Conservation (phyloP, 2,329 filamentous ascomycete species). For the Phaeosphaeriaceae sp. region DNA sequence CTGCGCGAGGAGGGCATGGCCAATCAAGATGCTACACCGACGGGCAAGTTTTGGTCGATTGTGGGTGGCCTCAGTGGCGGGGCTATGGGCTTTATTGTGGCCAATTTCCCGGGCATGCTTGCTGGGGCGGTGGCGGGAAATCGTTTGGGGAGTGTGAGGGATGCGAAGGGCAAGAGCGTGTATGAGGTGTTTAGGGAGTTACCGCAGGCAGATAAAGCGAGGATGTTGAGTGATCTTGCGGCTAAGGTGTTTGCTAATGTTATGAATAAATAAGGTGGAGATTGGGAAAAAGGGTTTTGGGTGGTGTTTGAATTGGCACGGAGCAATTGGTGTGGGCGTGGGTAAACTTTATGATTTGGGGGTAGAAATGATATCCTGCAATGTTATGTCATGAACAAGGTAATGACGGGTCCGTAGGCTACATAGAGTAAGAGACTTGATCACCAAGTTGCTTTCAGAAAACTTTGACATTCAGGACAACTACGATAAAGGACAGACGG, state of each 20-base stretch:
- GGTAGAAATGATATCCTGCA: no score
- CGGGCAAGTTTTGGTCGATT: conserved; percentile 82
- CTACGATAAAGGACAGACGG: no score
- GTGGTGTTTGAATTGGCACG: no score
- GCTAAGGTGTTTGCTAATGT: conserved; percentile 85
- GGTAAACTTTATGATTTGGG: no score
- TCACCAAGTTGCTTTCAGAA: no score
- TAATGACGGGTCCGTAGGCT: no score
- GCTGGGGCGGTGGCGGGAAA: conserved; percentile 94
- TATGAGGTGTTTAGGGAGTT: conserved; percentile 91
- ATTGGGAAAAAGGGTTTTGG: no score
- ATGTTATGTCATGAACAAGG: no score
- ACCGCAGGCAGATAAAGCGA: conserved; percentile 80
- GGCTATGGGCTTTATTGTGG: conserved; percentile 92
- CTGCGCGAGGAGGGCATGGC: conserved; percentile 69
- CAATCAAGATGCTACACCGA: conserved; percentile 67
- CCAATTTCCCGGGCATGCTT: conserved; percentile 85
- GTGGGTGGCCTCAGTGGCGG: conserved; percentile 86
- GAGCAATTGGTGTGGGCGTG: no score
- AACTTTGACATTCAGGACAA: no score
- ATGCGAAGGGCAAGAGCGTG: conserved; percentile 92
- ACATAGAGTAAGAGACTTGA: no score
- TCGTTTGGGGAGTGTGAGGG: conserved; percentile 84
- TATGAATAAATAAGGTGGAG: conserved; percentile 48
- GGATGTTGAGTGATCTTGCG: conserved; percentile 82